Evolutionary conservation across 352 stramenopile genomes (phyloP).

Genomic region (Phytophthora sansomeana): DNA sequence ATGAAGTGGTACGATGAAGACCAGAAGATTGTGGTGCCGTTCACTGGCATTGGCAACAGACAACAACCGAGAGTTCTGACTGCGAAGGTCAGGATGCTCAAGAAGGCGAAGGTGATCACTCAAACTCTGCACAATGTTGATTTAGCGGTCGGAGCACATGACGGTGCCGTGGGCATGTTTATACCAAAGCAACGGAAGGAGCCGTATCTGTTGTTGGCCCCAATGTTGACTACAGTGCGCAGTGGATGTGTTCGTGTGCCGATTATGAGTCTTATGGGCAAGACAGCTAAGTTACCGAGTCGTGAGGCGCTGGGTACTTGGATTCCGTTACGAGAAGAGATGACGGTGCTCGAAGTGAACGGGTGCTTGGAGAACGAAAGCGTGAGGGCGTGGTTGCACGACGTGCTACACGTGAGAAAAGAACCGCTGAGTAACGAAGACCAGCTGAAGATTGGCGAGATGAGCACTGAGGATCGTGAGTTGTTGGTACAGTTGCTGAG

Average conservation of each 20-base stretch:
- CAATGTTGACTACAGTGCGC: not conserved
- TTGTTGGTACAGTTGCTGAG: not conserved
- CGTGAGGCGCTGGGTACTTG: not conserved
- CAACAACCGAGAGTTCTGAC: not conserved
- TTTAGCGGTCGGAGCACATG: not conserved
- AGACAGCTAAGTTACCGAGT: not conserved
- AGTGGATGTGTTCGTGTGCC: not conserved
- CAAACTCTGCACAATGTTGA: too few relatives aligned
- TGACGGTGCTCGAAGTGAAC: not conserved
- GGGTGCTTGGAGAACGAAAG: not conserved
- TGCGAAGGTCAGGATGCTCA: not conserved
- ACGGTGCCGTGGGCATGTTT: conserved; percentile 1
- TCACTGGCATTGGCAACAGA: conserved; percentile 2
- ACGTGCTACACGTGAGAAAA: not conserved
- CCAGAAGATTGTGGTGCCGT: conserved; percentile 1
- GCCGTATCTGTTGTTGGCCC: not conserved
- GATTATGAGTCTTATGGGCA: not conserved
- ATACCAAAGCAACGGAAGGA: not conserved
- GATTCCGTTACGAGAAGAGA: not conserved
- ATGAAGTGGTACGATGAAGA: conserved; percentile 11
- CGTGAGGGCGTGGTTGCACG: not conserved
- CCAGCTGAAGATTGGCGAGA: not conserved
- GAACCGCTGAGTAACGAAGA: conserved; percentile 1
- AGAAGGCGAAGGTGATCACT: not conserved
- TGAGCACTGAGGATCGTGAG: not conserved